phyloP scores from a whole-genome alignment of 306 rosid genomes.

The Inga oerstediana region DNA sequence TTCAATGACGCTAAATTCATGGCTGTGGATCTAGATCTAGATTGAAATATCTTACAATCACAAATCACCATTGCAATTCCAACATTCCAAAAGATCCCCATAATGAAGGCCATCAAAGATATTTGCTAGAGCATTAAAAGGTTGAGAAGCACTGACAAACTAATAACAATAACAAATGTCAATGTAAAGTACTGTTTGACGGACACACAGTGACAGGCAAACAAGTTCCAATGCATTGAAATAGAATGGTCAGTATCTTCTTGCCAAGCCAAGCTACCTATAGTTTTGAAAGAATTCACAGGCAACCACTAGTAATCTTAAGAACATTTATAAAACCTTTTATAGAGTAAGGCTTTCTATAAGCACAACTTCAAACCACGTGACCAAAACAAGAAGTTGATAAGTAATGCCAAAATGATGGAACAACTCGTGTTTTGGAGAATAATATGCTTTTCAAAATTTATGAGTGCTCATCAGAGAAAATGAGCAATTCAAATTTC shows the following conservation, averaged over 20 bases:
- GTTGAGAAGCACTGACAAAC: constrained; percentile 94
- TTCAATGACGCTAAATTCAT: neutral
- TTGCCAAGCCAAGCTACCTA: neutral
- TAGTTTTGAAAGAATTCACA: neutral
- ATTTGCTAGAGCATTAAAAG: constrained; percentile 83
- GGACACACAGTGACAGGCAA: constrained; percentile 3
- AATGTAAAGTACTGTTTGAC: constrained; percentile 22
- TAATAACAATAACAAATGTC: constrained; percentile 41
- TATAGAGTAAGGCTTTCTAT: neutral
- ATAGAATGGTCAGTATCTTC: neutral
- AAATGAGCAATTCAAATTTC: constrained; percentile 3
- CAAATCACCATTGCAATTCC: neutral
- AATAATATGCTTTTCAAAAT: neutral
- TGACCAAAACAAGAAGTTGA: neutral
- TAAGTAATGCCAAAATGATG: neutral
- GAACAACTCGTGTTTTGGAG: neutral
- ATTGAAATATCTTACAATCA: neutral
- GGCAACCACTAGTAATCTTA: constrained; percentile 2
- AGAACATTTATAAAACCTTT: constrained; percentile 5
- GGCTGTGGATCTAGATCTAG: neutral
- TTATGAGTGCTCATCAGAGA: neutral
- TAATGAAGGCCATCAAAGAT: constrained; percentile 91
- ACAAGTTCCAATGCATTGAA: neutral
- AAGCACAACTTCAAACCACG: neutral
- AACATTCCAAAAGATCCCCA: constrained; percentile 37